phyloP scores from a whole-genome alignment of 805 yeast species.

The Wickerhamiella qilinensis region DNA sequence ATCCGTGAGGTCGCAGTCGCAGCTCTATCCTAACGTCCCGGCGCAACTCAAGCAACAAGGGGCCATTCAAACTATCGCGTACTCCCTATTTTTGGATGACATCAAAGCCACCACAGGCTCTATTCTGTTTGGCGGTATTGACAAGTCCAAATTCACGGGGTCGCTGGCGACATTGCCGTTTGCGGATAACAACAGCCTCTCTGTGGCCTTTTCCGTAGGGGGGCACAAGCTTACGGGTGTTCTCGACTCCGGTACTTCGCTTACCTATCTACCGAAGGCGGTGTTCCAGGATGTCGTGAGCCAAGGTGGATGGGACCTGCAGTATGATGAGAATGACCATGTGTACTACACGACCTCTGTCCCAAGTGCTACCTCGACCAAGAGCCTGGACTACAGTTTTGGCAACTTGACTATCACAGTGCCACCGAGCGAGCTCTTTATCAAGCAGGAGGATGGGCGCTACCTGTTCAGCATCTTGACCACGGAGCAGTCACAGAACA shows the following conservation, averaged over 20 bases:
- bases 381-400: not conserved
- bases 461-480: not conserved
- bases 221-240: slow-evolving; percentile 5
- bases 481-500: slow-evolving; percentile 4
- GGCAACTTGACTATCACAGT: not conserved
- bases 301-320: not conserved
- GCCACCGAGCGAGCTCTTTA: not conserved
- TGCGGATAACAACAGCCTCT: not conserved
- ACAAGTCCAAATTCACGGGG: slow-evolving; percentile 31
- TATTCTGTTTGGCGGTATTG: slow-evolving; percentile 34
- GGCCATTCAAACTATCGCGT: slow-evolving; percentile 34
- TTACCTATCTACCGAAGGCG: slow-evolving; percentile 28
- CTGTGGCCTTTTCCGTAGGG: not conserved
- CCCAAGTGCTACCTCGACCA: slow-evolving; percentile 3
- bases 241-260: slow-evolving; percentile 40
- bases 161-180: slow-evolving; percentile 24
- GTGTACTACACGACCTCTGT: not conserved
- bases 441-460: not conserved
- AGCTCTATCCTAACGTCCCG: slow-evolving; percentile 1
- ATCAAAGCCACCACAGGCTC: slow-evolving; percentile 16
- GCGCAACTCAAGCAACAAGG: slow-evolving; percentile 23
- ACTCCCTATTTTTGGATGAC: slow-evolving; percentile 44
- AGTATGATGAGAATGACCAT: not conserved
- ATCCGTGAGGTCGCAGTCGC: not conserved
- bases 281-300: not conserved